A percentile compares a stretch with the other conserved stretches of the same genome.
These are phyloP conservation scores for Pterulicium gracile DNA, from an alignment of 1,284 basidiomycete species.

Conservation along the genomic window DNA sequence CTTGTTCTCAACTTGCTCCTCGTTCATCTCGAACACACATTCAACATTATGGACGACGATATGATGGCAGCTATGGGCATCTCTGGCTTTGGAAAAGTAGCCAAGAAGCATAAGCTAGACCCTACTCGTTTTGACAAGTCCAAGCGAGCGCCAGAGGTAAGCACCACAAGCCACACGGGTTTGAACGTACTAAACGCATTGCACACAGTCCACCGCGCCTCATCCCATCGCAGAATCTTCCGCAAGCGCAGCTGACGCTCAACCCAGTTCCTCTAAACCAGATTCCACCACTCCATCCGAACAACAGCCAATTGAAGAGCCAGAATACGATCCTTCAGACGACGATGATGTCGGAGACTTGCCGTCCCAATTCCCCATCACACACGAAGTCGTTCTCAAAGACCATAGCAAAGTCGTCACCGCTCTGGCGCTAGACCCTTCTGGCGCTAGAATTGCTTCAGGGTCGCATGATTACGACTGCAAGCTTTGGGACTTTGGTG, in stretches of 20 bases:
- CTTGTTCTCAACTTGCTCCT: neutral
- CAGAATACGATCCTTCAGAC: slow-evolving; percentile 53
- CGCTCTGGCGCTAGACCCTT: slow-evolving; percentile 84
- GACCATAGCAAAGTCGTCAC: slow-evolving; percentile 95
- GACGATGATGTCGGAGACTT: slow-evolving; percentile 35
- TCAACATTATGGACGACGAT: slow-evolving; percentile 45
- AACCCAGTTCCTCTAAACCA: too few species aligned
- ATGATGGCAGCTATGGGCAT: slow-evolving; percentile 75
- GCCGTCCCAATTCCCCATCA: slow-evolving; percentile 58
- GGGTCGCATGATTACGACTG: slow-evolving; percentile 96
- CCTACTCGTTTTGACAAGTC: slow-evolving; percentile 65
- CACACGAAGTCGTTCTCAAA: slow-evolving; percentile 84
- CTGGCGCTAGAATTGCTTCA: slow-evolving; percentile 84
- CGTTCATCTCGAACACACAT: slow-evolving; percentile 4
- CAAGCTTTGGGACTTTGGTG: slow-evolving; percentile 99
- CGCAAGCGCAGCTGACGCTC: too few species aligned
- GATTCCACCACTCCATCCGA: too few species aligned
- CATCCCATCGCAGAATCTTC: too few species aligned
- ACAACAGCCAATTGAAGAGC: slow-evolving; percentile 31
- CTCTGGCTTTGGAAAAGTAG: slow-evolving; percentile 63
- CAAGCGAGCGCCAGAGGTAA: slow-evolving; percentile 40
- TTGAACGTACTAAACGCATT: too few species aligned
- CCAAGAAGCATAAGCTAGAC: slow-evolving; percentile 55
- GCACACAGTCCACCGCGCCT: too few species aligned
- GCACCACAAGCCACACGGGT: too few species aligned